Evolutionary conservation across 768 basidiomycete species (phyloP).

Genomic region (Tricholoma matsutake): DNA sequence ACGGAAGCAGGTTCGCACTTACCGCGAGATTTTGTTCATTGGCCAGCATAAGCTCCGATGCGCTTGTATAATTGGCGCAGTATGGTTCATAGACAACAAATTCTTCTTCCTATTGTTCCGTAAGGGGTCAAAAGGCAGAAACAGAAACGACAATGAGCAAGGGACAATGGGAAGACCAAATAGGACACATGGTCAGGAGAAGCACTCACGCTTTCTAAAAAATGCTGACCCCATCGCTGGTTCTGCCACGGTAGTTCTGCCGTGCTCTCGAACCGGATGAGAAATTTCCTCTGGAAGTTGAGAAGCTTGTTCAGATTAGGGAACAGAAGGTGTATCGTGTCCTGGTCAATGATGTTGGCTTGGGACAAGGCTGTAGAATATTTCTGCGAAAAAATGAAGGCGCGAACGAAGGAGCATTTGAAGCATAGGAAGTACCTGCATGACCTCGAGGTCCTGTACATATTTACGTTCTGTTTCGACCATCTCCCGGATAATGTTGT

Average conservation of each 20-base stretch:
- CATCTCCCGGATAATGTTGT: constrained; percentile 83
- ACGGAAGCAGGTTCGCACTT: constrained; percentile 32
- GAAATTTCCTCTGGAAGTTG: constrained; percentile 94
- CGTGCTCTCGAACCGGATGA: constrained; percentile 84
- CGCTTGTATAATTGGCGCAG: constrained; percentile 91
- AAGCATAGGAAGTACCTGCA: constrained; percentile 65
- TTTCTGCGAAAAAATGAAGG: constrained; percentile 51
- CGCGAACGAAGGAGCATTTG: constrained; percentile 12
- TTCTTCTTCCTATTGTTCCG: constrained; percentile 84
- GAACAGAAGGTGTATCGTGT: constrained; percentile 94
- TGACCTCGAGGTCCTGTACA: constrained; percentile 93
- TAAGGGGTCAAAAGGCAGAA: constrained; percentile 16
- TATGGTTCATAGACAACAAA: constrained; percentile 97
- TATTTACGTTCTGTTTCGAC: constrained; percentile 95
- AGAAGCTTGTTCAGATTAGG: constrained; percentile 91
- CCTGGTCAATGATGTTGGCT: constrained; percentile 84
- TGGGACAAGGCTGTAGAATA: constrained; percentile 83
- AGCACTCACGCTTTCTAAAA: constrained; percentile 75
- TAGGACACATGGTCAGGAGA: constrained; percentile 32
- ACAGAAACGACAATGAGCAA: constrained; percentile 26
- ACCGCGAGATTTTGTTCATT: constrained; percentile 87
- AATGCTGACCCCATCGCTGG: constrained; percentile 85
- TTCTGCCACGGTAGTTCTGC: constrained; percentile 80
- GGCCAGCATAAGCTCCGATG: constrained; percentile 78
- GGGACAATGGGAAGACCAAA: constrained; percentile 41